phyloP scores from a whole-genome alignment of 345 rosid genomes.

The Salix arbutifolia region DNA sequence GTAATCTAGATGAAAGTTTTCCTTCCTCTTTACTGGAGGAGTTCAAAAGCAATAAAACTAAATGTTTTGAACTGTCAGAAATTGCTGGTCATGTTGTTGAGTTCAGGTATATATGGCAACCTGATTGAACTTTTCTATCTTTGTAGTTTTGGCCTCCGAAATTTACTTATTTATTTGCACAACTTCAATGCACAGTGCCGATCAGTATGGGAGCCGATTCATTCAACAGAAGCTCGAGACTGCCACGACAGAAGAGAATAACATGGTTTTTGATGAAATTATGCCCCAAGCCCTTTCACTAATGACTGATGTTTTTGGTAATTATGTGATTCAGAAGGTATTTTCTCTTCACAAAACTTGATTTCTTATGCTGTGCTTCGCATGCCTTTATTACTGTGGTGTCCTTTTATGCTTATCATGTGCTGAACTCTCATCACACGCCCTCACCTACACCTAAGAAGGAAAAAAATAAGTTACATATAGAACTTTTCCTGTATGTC shows the following conservation, averaged over 20 bases:
- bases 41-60: conserved; percentile 65
- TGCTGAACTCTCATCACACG: neutral
- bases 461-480: neutral
- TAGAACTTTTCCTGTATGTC: conserved; percentile 1
- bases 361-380: neutral
- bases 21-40: conserved; percentile 60
- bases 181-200: conserved; percentile 48
- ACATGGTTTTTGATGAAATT: conserved; percentile 84
- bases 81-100: conserved; percentile 70
- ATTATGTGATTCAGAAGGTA: conserved; percentile 96
- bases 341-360: neutral
- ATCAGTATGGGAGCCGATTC: conserved; percentile 94
- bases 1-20: conserved; percentile 48
- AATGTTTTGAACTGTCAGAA: conserved; percentile 65
- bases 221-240: conserved; percentile 97
- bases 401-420: conserved; percentile 1
- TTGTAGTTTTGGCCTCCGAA: neutral
- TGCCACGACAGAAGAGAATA: conserved; percentile 75
- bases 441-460: neutral
- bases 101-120: conserved; percentile 47
- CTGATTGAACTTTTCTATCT: neutral
- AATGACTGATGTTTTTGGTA: conserved; percentile 96
- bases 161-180: conserved; percentile 9
- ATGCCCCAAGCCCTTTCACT: conserved; percentile 77
- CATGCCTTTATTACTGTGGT: neutral